Evolutionary conservation across 768 basidiomycete species (phyloP).

Genomic region (Leucocoprinus birnbaumii): DNA sequence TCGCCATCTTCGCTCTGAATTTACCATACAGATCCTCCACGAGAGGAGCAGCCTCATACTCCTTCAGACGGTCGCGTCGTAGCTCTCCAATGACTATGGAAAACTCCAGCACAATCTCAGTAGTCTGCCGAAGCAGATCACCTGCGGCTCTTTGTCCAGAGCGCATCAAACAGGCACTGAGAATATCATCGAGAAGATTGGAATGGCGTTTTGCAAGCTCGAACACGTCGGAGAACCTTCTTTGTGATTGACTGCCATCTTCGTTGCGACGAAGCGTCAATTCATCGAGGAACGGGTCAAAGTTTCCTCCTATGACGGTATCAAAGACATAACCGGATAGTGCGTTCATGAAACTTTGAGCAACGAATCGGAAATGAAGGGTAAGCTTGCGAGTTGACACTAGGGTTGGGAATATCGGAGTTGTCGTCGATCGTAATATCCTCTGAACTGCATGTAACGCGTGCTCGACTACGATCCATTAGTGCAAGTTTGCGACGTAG

Average conservation of each 20-base stretch:
- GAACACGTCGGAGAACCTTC: conserved; percentile 68
- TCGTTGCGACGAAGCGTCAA: conserved; percentile 19
- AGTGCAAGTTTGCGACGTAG: neutral
- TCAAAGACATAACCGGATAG: conserved; percentile 75
- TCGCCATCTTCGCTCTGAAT: conserved; percentile 54
- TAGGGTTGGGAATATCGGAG: conserved; percentile 59
- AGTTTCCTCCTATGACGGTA: conserved; percentile 76
- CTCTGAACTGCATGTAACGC: conserved; percentile 65
- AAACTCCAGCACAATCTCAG: conserved; percentile 68
- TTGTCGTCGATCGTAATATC: conserved; percentile 43
- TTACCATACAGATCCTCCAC: conserved; percentile 51
- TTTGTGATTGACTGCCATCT: neutral
- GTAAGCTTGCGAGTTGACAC: conserved; percentile 49
- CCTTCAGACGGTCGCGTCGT: conserved; percentile 48
- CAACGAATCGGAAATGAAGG: conserved; percentile 70
- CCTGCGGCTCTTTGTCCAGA: conserved; percentile 64
- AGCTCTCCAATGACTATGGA: conserved; percentile 64
- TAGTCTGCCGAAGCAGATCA: conserved; percentile 57
- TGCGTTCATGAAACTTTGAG: conserved; percentile 66
- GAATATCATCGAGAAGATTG: conserved; percentile 65
- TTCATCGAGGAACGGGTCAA: conserved; percentile 61
- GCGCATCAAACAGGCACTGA: conserved; percentile 71
- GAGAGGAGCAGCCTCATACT: conserved; percentile 59
- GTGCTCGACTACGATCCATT: conserved; percentile 52
- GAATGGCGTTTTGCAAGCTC: conserved; percentile 68